phyloP scores from a whole-genome alignment of 148 eudicot genomes.

The Pouteria glomerata region DNA sequence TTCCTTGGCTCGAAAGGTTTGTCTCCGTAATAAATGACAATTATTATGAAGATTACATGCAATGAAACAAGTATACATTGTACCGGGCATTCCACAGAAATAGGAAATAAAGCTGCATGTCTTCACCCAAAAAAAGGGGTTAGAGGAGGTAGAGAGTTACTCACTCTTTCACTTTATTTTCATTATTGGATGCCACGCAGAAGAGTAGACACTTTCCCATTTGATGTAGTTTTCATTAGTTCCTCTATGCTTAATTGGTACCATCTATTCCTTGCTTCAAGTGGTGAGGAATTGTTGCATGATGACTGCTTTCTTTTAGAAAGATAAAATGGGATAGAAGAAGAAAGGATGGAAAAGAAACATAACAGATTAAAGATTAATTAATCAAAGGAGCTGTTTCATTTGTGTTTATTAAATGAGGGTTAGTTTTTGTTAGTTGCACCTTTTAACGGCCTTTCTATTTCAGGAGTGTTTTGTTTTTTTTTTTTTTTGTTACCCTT shows the following conservation, averaged over 20 bases:
- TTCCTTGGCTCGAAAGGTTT: constrained; percentile 92
- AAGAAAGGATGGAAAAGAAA: too few species aligned
- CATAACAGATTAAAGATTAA: too few species aligned
- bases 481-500: too few species aligned
- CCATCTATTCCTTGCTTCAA: constrained; percentile 9
- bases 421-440: not conserved
- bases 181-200: not conserved
- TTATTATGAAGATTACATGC: constrained; percentile 64
- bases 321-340: not conserved
- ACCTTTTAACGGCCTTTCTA: too few species aligned
- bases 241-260: not conserved
- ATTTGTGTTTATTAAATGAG: too few species aligned
- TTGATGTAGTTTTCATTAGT: too few species aligned
- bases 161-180: constrained; percentile 16
- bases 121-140: not conserved
- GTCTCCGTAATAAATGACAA: constrained; percentile 79
- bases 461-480: too few species aligned
- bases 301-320: not conserved
- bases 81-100: not conserved
- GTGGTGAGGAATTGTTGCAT: constrained; percentile 16
- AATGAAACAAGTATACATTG: constrained; percentile 22
- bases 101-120: not conserved
- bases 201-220: not conserved
- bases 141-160: constrained; percentile 16
- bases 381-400: not conserved